Conservation (phyloP, 2,329 filamentous ascomycete genomes). For the Apiospora marii region DNA sequence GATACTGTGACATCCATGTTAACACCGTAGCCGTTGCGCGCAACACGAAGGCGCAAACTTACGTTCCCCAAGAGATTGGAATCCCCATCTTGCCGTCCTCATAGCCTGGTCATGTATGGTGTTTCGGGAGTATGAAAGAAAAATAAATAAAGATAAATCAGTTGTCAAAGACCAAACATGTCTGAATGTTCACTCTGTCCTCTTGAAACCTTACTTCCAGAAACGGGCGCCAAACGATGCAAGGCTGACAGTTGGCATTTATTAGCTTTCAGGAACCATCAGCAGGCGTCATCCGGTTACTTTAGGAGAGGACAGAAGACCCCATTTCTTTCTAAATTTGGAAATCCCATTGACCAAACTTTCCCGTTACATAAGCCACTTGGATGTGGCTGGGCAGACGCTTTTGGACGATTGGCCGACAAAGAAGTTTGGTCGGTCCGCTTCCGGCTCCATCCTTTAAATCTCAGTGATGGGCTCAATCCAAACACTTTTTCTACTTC, state of each 20-base stretch:
- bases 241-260: conserved; percentile 20
- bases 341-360: not conserved
- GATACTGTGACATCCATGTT: conserved; percentile 49
- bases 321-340: conserved; percentile 11
- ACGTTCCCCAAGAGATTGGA: conserved; percentile 29
- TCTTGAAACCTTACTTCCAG: conserved; percentile 10
- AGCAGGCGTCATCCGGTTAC: conserved; percentile 8
- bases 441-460: not conserved
- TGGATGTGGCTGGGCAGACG: not conserved
- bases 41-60: conserved; percentile 10
- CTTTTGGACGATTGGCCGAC: not conserved
- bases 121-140: not conserved
- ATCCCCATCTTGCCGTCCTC: conserved; percentile 15
- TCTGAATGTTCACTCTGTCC: conserved; percentile 9
- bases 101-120: not conserved
- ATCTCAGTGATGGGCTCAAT: not conserved
- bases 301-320: not conserved
- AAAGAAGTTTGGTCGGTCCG: not conserved
- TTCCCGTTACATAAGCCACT: not conserved
- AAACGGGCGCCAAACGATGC: conserved; percentile 18
- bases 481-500: not conserved
- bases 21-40: not conserved
- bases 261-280: conserved; percentile 12
- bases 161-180: not conserved
- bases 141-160: not conserved